phyloP scores from a whole-genome alignment of 2,329 filamentous ascomycete species.

The Cephalotrichum gorgonifer region DNA sequence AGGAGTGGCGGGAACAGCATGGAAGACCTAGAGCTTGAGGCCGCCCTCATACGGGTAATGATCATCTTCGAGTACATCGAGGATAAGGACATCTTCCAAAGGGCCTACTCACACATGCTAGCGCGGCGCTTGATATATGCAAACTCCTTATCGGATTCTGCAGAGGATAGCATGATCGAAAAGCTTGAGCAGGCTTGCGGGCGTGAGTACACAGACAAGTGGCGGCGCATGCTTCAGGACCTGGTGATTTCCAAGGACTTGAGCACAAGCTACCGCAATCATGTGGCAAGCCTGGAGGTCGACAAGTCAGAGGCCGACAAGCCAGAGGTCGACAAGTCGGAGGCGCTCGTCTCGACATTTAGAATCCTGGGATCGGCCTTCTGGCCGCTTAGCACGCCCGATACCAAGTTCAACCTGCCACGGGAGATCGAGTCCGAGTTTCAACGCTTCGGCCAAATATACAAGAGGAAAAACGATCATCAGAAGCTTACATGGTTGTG shows the following conservation, averaged over 20 bases:
- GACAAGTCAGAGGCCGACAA: no score
- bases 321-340: no score
- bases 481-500: slow-evolving; percentile 97
- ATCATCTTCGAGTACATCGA: slow-evolving; percentile 99
- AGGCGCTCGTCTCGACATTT: slow-evolving; percentile 73
- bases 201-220: slow-evolving; percentile 98
- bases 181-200: slow-evolving; percentile 98
- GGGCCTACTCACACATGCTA: slow-evolving; percentile 96
- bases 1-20: slow-evolving; percentile 89
- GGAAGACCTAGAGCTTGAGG: slow-evolving; percentile 88
- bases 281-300: slow-evolving; percentile 49
- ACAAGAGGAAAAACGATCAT: slow-evolving; percentile 93
- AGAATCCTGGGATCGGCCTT: slow-evolving; percentile 92
- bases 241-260: slow-evolving; percentile 98
- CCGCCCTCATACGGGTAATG: slow-evolving; percentile 86
- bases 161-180: slow-evolving; percentile 98
- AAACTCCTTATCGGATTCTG: slow-evolving; percentile 92
- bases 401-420: slow-evolving; percentile 81
- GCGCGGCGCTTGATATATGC: slow-evolving; percentile 90
- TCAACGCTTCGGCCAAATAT: slow-evolving; percentile 82
- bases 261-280: slow-evolving; percentile 78
- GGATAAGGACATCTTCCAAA: slow-evolving; percentile 99
- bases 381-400: slow-evolving; percentile 85
- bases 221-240: slow-evolving; percentile 99
- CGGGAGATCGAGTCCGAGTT: slow-evolving; percentile 76